phyloP scores from a whole-genome alignment of 75 land plant genomes.

The Picea glauca region DNA sequence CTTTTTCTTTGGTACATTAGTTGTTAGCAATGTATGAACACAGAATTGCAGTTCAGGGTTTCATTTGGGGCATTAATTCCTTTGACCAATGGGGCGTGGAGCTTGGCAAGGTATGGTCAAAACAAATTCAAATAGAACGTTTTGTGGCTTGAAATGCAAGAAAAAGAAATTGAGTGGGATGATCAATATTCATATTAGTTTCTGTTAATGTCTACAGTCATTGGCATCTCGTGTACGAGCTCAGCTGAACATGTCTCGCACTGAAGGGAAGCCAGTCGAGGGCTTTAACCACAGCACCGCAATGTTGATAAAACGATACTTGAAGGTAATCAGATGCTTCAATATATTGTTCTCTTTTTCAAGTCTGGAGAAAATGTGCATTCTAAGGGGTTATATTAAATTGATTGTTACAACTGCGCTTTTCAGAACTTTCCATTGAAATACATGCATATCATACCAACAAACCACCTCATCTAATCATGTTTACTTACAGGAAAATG shows the following conservation, averaged over 20 bases:
- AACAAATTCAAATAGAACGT: not conserved
- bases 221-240: conserved; percentile 80
- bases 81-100: conserved; percentile 99
- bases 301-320: conserved; percentile 57
- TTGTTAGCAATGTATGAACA: conserved; percentile 93
- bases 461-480: not conserved
- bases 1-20: conserved; percentile 31
- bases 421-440: not conserved
- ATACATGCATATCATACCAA: not conserved
- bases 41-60: conserved; percentile 94
- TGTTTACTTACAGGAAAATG: conserved; percentile 1
- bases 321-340: conserved; percentile 59
- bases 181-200: not conserved
- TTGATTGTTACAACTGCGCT: not conserved
- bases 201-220: conserved; percentile 39
- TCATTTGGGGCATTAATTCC: conserved; percentile 98
- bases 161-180: not conserved
- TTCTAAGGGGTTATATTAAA: not conserved
- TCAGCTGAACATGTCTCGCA: conserved; percentile 68
- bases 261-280: conserved; percentile 51
- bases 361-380: not conserved
- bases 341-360: conserved; percentile 1
- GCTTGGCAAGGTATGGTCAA: conserved; percentile 79
- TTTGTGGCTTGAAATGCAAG: not conserved
- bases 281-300: conserved; percentile 95